These are phyloP conservation scores for Syzygium syzygioides DNA, from an alignment of 441 rosid species.

Conservation along the genomic window DNA sequence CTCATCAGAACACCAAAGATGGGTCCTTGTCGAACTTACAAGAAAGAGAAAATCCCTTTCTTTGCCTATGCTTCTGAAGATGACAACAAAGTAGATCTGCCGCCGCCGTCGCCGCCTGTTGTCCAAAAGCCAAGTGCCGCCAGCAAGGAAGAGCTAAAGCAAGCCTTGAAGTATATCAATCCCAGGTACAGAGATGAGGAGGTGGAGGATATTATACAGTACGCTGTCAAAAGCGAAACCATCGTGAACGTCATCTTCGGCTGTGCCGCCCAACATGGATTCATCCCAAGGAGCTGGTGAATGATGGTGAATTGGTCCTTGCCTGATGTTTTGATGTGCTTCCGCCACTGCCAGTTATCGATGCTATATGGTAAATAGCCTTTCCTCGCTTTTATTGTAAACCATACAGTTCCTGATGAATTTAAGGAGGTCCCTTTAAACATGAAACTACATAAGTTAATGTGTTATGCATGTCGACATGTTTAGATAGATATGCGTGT, in stretches of 20 bases:
- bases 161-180: constrained; percentile 5
- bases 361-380: neutral
- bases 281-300: neutral
- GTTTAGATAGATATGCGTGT: neutral
- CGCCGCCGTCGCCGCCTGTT: neutral
- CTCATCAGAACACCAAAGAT: neutral
- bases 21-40: constrained; percentile 12
- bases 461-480: neutral
- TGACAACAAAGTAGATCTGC: neutral
- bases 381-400: neutral
- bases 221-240: neutral
- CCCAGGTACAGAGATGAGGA: constrained; percentile 7
- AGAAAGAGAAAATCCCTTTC: neutral
- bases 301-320: neutral
- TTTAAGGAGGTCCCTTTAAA: neutral
- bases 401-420: neutral
- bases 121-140: neutral
- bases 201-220: constrained; percentile 7
- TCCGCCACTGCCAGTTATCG: neutral
- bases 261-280: constrained; percentile 6
- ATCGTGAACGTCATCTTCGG: neutral
- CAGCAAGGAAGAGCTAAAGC: constrained; percentile 4
- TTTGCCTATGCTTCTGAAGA: neutral
- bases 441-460: neutral
- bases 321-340: neutral